phyloP scores from a whole-genome alignment of 306 rosid species.

The Casuarina glauca region DNA sequence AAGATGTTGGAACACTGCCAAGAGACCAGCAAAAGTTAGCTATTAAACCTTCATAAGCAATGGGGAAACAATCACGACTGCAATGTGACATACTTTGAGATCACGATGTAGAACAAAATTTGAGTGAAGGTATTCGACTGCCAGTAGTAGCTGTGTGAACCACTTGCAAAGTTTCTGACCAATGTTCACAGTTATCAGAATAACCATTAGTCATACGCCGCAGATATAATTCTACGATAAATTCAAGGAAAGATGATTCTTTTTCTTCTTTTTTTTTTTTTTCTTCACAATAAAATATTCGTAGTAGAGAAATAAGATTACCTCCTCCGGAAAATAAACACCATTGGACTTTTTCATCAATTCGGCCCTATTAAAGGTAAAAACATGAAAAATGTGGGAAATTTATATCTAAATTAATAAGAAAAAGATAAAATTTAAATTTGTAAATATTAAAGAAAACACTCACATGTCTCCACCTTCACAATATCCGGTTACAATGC shows the following conservation, averaged over 20 bases:
- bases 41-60: constrained; percentile 7
- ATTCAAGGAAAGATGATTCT: constrained; percentile 9
- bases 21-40: constrained; percentile 29
- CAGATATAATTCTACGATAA: constrained; percentile 10
- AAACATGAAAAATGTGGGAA: constrained; percentile 15
- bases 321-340: constrained; percentile 92
- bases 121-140: constrained; percentile 90
- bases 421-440: constrained; percentile 13
- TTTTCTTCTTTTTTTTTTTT: too few relatives aligned
- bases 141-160: constrained; percentile 91
- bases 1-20: constrained; percentile 97
- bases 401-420: neutral
- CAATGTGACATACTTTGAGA: constrained; percentile 63
- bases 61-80: neutral
- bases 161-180: constrained; percentile 95
- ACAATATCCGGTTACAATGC: constrained; percentile 98
- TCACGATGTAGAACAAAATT: constrained; percentile 95
- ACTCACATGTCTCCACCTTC: constrained; percentile 99
- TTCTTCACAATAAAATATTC: neutral
- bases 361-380: constrained; percentile 71
- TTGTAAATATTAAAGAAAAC: constrained; percentile 18
- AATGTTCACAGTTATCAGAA: constrained; percentile 36
- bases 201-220: constrained; percentile 24
- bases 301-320: constrained; percentile 29
- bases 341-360: constrained; percentile 88